These are phyloP conservation scores for Botrytis medusae DNA, from an alignment of 2,329 filamentous ascomycete genomes.

Conservation along the genomic window DNA sequence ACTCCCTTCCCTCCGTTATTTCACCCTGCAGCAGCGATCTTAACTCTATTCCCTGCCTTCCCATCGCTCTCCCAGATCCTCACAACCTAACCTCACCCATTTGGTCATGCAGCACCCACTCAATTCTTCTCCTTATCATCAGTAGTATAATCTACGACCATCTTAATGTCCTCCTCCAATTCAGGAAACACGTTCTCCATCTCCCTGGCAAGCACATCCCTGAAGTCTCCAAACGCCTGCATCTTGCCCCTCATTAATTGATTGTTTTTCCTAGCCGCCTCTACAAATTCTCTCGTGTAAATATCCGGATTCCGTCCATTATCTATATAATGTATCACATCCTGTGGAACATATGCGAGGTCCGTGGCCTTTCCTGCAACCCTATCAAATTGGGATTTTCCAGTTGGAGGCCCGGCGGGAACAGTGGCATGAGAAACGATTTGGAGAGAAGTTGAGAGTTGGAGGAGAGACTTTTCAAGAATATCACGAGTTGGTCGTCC, in stretches of 20 bases:
- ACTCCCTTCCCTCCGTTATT: background rate
- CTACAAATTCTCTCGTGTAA: constrained; percentile 72
- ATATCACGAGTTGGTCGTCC: constrained; percentile 52
- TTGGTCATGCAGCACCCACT: background rate
- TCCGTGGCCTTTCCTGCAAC: constrained; percentile 21
- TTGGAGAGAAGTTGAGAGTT: constrained; percentile 15
- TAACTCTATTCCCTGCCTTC: background rate
- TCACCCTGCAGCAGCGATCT: background rate
- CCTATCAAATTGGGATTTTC: constrained; percentile 31
- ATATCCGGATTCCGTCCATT: constrained; percentile 72
- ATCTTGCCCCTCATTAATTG: constrained; percentile 66
- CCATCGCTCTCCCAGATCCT: background rate
- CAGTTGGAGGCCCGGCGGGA: constrained; percentile 38
- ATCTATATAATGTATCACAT: constrained; percentile 68
- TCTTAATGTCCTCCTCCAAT: constrained; percentile 36
- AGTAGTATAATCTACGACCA: constrained; percentile 32
- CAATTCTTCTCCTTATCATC: background rate
- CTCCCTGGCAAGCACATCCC: constrained; percentile 57
- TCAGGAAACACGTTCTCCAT: constrained; percentile 39
- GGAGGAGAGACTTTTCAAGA: constrained; percentile 44
- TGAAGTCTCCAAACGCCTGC: constrained; percentile 58
- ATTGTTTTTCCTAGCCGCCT: constrained; percentile 64
- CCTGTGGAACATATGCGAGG: constrained; percentile 57
- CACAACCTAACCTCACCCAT: background rate
- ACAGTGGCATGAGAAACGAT: constrained; percentile 31